Evolutionary conservation across 202 grass and related monocot genomes (phyloP).

Genomic region (Zoysia matrella): DNA sequence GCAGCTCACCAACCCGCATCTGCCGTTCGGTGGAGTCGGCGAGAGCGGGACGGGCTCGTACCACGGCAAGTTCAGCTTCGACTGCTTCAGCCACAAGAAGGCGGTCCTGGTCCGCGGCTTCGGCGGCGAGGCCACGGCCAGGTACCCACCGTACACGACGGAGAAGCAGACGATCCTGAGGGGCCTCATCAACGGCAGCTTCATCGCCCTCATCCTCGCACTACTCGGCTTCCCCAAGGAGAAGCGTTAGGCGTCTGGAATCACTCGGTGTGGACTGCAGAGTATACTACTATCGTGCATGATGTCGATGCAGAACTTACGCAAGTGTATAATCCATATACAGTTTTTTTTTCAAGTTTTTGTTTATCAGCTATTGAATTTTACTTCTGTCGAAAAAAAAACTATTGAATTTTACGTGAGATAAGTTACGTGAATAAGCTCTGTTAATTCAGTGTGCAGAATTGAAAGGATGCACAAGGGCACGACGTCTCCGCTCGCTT

Average conservation of each 20-base stretch:
- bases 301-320: background rate
- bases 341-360: background rate
- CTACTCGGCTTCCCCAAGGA: slow-evolving; percentile 66
- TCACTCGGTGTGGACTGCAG: background rate
- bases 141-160: slow-evolving; percentile 83
- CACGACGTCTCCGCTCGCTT: too few relatives aligned
- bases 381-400: background rate
- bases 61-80: slow-evolving; percentile 91
- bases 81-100: slow-evolving; percentile 90
- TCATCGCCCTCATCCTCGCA: slow-evolving; percentile 69
- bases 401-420: background rate
- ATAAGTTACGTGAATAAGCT: background rate
- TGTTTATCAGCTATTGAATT: background rate
- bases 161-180: slow-evolving; percentile 80
- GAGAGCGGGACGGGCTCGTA: slow-evolving; percentile 84
- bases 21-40: slow-evolving; percentile 86
- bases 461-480: too few relatives aligned
- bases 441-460: background rate
- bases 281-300: background rate
- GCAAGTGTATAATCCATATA: background rate
- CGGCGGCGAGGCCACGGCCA: slow-evolving; percentile 47
- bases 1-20: slow-evolving; percentile 65
- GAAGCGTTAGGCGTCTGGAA: slow-evolving; percentile 34
- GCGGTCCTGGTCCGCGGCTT: slow-evolving; percentile 67
- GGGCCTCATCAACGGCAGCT: slow-evolving; percentile 71